Base-by-base conservation (phyloP, 176 grass and related monocot genomes). In the Cymbopogon citratus region DNA sequence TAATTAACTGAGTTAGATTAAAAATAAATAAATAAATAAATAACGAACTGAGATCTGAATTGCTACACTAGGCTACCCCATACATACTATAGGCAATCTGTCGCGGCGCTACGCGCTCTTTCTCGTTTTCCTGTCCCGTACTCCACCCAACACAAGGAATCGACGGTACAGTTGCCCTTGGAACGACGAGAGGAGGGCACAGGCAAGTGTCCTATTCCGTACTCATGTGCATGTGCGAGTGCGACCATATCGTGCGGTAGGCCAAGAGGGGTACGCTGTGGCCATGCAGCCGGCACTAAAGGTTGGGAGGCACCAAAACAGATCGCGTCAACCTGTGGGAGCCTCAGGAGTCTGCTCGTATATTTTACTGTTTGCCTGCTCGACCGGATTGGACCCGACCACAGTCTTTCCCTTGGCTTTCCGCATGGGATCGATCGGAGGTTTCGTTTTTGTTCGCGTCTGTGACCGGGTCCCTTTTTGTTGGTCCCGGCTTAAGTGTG, bases 261-360 rank as follows among this genome's bases (percentile, higher is more conserved):
- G 41, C 41, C 41, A 12, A 43, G 41, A 43, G 41, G 41, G 41
- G 41, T 43, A 43, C 41, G 41, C 11, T 43, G 41, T 12, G 41
- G 44, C 44, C 44, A 45, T 45, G 44, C 44, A 14, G 44, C 44
- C 44, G 43, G 43, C 43, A 45, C 43, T 48, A 39, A 48, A 69
- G 39, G 64, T 68, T 64, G 76, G 63, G 14, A 65, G 13, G 6
- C 72, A 63, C 56, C 56, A 59, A 60, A 14, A 14, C 40, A 80
- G 62, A 76, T 77, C 87, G 66, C 45, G 45, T 85, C 83, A 82
- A 80, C 48, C 81, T 54, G 87, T 84, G 61, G 3, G 41, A 74
- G 38, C 63, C 46, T 18, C 14, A n/a, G n/a, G n/a, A n/a, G n/a
- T n/a, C n/a, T n/a, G n/a, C n/a, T n/a, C 6, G 5, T 11, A 24